These are phyloP conservation scores for Arabidopsis arenosa DNA, from an alignment of 345 rosid species.

Conservation along the genomic window DNA sequence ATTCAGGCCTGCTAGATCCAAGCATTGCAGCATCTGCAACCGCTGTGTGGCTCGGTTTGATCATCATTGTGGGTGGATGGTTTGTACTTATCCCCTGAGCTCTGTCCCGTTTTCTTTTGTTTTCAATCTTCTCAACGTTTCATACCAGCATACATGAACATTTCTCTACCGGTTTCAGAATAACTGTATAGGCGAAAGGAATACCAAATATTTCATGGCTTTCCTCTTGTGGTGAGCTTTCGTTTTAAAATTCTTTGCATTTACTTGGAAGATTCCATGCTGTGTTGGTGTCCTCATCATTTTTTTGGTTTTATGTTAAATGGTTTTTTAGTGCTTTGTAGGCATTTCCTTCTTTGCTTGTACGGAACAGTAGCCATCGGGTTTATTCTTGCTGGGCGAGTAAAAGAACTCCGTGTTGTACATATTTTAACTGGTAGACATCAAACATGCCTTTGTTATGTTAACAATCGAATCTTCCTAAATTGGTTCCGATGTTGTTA, in stretches of 20 bases:
- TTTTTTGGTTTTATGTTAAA: slow-evolving; percentile 37
- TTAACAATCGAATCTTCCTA: neutral
- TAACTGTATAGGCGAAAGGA: slow-evolving; percentile 92
- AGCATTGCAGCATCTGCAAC: slow-evolving; percentile 91
- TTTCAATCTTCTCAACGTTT: neutral
- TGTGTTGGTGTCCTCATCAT: slow-evolving; percentile 19
- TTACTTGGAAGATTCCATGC: slow-evolving; percentile 25
- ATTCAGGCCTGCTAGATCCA: slow-evolving; percentile 95
- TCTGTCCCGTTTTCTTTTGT: neutral
- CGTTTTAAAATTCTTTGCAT: slow-evolving; percentile 20
- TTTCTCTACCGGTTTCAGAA: slow-evolving; percentile 60
- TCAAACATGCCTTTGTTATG: slow-evolving; percentile 15
- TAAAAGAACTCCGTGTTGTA: slow-evolving; percentile 71
- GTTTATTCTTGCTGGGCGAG: slow-evolving; percentile 77
- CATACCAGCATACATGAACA: neutral
- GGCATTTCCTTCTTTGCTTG: slow-evolving; percentile 88
- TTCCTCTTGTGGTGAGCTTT: slow-evolving; percentile 90
- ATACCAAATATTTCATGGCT: slow-evolving; percentile 85
- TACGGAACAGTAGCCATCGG: slow-evolving; percentile 81
- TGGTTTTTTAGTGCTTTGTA: slow-evolving; percentile 50
- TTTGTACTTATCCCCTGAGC: slow-evolving; percentile 37
- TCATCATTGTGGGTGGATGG: slow-evolving; percentile 99
- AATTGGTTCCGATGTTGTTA: slow-evolving; percentile 7
- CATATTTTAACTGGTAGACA: slow-evolving; percentile 67
- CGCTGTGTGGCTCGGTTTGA: slow-evolving; percentile 97